Evolutionary conservation across 495 filamentous ascomycete species (phyloP), one percentile per base, ranked within the genome.

Genomic region (Extremus antarcticus): DNA sequence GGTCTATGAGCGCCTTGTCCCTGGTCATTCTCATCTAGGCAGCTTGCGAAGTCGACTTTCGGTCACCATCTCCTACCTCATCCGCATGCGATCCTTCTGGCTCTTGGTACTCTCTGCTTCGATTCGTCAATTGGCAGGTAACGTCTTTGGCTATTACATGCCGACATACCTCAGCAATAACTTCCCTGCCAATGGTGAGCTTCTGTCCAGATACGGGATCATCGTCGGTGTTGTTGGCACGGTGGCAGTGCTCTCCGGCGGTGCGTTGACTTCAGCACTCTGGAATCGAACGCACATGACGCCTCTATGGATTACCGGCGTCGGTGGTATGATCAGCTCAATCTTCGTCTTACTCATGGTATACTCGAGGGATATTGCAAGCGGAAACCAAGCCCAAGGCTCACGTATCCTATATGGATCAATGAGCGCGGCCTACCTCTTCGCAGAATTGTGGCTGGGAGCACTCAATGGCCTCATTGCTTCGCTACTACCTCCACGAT

Each of bases 71-170:
- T 20, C 16, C 3, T 62, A 70, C 39, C 25, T 70, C 3, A 20
- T 67, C 16, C 59, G 55, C 1, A 63, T 70, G 59, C 53, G 54
- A 20, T 67, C 65, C 7, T 66, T 70, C 48, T 70, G 65, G 65
- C 53, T 69, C 0, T 51, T 69, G 3, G 53, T 58, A 0, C 51
- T 70, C 7, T 58, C 59, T 13, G 59, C 63, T 8, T 54, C 43
- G 13, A 53, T 63, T 50, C 59, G 65, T 8, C 65, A 66, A 38
- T 46, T 69, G 8, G 38, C 57, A 4, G 65, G 62, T 2, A 65
- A 66, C 43, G 59, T 69, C 0, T 68, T 69, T 57, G 66, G 66
- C 16, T 68, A 67, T 49, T 68, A 68, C 49, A 68, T 68, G 66
- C 66, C 66, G 1, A 56, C 54, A 2, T 68, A 68, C 50, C 59